Evolutionary conservation across 768 basidiomycete species (phyloP).

Genomic region (Phylloporus sp.): DNA sequence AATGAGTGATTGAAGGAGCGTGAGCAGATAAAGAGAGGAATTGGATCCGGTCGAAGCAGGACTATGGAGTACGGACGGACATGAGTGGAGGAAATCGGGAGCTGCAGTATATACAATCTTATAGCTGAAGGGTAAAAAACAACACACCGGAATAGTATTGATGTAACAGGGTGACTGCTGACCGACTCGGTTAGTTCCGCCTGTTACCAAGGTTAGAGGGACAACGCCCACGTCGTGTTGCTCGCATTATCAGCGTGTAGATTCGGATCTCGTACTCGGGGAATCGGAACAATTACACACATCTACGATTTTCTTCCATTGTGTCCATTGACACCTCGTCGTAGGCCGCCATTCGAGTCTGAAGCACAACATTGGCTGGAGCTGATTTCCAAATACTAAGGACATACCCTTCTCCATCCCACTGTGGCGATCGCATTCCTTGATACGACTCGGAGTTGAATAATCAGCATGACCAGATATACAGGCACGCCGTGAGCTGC

Average conservation of each 20-base stretch:
- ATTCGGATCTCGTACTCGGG: neutral
- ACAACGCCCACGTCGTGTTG: neutral
- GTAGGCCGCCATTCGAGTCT: constrained; percentile 26
- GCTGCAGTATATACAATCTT: constrained; percentile 7
- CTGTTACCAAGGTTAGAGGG: constrained; percentile 5
- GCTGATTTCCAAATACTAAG: neutral
- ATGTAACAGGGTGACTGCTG: neutral
- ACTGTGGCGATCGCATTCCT: too few relatives aligned
- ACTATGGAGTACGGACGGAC: too few relatives aligned
- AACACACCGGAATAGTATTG: neutral
- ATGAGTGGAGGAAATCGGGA: neutral
- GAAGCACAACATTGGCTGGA: neutral
- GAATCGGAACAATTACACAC: neutral
- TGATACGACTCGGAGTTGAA: too few relatives aligned
- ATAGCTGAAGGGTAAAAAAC: constrained; percentile 1
- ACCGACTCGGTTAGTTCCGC: constrained; percentile 5
- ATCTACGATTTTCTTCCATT: neutral
- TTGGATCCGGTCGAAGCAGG: neutral
- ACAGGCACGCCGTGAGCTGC: too few relatives aligned
- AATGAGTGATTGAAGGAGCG: constrained; percentile 8
- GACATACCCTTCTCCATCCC: constrained; percentile 18
- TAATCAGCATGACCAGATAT: too few relatives aligned
- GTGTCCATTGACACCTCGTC: constrained; percentile 30
- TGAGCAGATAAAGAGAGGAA: constrained; percentile 6
- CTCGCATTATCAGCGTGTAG: neutral